phyloP scores from a whole-genome alignment of 805 yeast genomes.

The Kuraishia piskuri region DNA sequence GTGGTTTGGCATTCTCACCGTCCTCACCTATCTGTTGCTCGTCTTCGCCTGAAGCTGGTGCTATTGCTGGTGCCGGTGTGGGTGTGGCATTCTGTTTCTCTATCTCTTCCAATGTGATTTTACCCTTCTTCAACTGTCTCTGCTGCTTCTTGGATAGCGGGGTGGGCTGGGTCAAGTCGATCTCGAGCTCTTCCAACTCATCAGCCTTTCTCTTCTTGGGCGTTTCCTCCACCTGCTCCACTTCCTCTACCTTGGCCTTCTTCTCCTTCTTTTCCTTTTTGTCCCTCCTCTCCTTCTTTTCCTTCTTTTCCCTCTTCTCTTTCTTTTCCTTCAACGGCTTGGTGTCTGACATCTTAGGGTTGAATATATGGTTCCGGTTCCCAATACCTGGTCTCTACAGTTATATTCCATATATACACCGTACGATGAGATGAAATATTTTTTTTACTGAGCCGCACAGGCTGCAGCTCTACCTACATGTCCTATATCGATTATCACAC shows the following conservation, averaged over 20 bases:
- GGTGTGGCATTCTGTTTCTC: slow-evolving; percentile 26
- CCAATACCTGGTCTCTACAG: neutral
- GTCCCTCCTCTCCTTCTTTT: slow-evolving; percentile 20
- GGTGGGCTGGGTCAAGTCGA: slow-evolving; percentile 58
- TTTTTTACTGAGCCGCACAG: slow-evolving; percentile 1
- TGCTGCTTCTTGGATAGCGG: slow-evolving; percentile 91
- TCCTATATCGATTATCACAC: no score
- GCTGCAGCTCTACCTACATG: neutral
- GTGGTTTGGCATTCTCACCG: slow-evolving; percentile 14
- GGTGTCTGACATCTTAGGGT: neutral
- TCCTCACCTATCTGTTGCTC: slow-evolving; percentile 4
- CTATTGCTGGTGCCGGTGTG: slow-evolving; percentile 5
- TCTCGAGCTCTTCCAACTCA: slow-evolving; percentile 50
- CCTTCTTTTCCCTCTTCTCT: slow-evolving; percentile 16
- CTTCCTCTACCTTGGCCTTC: slow-evolving; percentile 3
- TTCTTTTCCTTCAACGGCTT: slow-evolving; percentile 8
- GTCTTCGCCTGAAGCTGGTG: neutral
- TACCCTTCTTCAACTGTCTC: slow-evolving; percentile 74
- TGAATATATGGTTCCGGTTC: no score
- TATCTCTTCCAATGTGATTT: slow-evolving; percentile 49
- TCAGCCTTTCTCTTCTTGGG: slow-evolving; percentile 24
- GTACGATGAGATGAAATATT: neutral
- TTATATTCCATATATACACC: neutral
- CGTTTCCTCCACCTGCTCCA: slow-evolving; percentile 3
- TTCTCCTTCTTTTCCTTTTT: slow-evolving; percentile 26